Base-by-base conservation (phyloP, 2,329 filamentous ascomycete genomes). In the Sporothrix euskadiensis region DNA sequence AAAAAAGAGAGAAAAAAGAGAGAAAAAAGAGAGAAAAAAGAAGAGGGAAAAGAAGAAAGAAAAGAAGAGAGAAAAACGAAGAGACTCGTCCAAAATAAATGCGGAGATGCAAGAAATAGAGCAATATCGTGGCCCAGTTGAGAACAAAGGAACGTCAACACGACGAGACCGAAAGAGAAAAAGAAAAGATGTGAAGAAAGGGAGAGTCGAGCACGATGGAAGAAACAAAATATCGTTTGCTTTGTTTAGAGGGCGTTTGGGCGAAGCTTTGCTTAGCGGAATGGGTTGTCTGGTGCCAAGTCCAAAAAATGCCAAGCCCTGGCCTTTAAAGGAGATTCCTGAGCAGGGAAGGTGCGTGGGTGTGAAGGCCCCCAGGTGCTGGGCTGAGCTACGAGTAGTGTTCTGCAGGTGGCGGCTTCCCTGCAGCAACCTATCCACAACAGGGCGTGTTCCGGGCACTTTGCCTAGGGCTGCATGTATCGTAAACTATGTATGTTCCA, bases 281-380 rank as follows among this genome's bases (percentile, higher is more conserved):
- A 52, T 69, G 65, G 47, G 68, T 57, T 57, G 52, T 70, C 49
- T 56, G 32, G 49, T 44, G 68, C 68, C 66, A 44, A 70, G 49
- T 52, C 26, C 5, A 32, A 22, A 63, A 61, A 63, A 47, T 32
- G 69, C 69, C 54, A 71, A 71, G 69, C 52, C 52, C 32, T 49
- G n/a, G 26, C n/a, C 35, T 49, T 41, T 56, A 57, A 57, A 30
- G 26, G 26, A 35, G 26, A 68, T 52, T 68, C 63, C 63, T 22
- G 63, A 49, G 22, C 61, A 41, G 30, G 44, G 44, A 0, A 49
- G 44, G 7, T 12, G 41, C 14, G 44, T 19, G 14, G 44, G 41
- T 44, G 41, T 44, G 12, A 47, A 12, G 41, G 41, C 14, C 8
- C 57, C 57, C 57, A 32, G 12, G 57, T 14, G 14, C 32, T 61